Percentiles rank a stretch among this genome's conserved stretches.
phyloP scores from a whole-genome alignment of 2,329 filamentous ascomycete genomes.

The Trichoderma brevicompactum region DNA sequence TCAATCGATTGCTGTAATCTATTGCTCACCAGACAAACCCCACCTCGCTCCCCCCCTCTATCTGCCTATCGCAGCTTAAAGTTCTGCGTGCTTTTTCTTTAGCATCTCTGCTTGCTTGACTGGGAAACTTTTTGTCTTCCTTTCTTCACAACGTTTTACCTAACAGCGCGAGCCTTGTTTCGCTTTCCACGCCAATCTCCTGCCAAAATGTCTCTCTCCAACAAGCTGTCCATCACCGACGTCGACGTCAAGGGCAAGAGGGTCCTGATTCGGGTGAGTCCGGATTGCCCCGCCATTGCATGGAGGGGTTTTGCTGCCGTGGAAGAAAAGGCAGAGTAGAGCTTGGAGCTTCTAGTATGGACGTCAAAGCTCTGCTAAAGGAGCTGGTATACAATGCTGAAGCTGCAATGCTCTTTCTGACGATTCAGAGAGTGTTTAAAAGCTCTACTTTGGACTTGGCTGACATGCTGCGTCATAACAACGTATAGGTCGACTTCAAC shows the following conservation, averaged over 20 bases:
- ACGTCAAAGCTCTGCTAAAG: background rate
- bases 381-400: background rate
- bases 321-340: background rate
- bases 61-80: conserved; percentile 31
- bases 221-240: conserved; percentile 96
- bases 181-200: conserved; percentile 19
- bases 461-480: background rate
- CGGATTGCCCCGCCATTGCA: conserved; percentile 40
- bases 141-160: conserved; percentile 16
- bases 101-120: background rate
- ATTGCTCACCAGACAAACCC: conserved; percentile 12
- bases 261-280: conserved; percentile 90
- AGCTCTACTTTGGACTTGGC: background rate
- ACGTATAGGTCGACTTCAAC: conserved; percentile 95
- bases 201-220: conserved; percentile 89
- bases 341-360: background rate
- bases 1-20: conserved; percentile 24
- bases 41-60: conserved; percentile 30
- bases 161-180: conserved; percentile 23
- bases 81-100: conserved; percentile 32
- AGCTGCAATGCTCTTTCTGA: background rate
- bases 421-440: background rate
- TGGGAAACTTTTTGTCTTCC: background rate
- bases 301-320: conserved; percentile 18
- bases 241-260: conserved; percentile 98